Conservation (phyloP, 768 basidiomycete genomes). For the Collybiopsis confluens region DNA sequence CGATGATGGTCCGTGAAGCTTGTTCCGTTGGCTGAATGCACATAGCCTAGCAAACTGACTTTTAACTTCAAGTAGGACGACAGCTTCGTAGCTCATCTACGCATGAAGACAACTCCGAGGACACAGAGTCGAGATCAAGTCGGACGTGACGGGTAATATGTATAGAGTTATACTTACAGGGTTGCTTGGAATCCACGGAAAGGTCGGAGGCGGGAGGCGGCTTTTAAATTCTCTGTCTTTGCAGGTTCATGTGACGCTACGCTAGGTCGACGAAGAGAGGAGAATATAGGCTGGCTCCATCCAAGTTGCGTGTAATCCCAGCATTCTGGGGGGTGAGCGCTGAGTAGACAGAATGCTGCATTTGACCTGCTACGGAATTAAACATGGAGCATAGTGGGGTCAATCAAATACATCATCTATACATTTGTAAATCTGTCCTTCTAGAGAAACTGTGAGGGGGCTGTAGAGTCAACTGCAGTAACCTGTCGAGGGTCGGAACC, state of each 20-base stretch:
- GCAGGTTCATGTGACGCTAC: background rate
- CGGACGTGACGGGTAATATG: background rate
- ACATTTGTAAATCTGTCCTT: too few species aligned
- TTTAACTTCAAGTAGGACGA: too few species aligned
- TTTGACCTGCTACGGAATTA: background rate
- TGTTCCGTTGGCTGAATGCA: too few species aligned
- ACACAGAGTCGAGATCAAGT: background rate
- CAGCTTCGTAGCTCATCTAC: too few species aligned
- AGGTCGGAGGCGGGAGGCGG: background rate
- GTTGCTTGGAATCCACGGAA: background rate
- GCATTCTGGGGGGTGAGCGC: background rate
- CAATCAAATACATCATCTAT: background rate
- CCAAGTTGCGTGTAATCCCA: background rate
- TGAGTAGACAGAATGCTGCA: background rate
- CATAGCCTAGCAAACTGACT: too few species aligned
- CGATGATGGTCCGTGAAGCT: too few species aligned
- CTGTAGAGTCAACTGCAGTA: too few species aligned
- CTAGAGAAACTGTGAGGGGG: too few species aligned
- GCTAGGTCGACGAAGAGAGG: too few species aligned
- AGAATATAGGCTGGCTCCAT: too few species aligned
- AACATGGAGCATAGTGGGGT: background rate
- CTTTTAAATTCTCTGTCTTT: background rate
- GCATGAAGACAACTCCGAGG: background rate
- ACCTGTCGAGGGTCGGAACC: too few species aligned
- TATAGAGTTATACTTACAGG: background rate